These are phyloP conservation scores for Hawksworthiomyces lignivorus DNA, from an alignment of 2,329 filamentous ascomycete genomes.

Conservation along the genomic window DNA sequence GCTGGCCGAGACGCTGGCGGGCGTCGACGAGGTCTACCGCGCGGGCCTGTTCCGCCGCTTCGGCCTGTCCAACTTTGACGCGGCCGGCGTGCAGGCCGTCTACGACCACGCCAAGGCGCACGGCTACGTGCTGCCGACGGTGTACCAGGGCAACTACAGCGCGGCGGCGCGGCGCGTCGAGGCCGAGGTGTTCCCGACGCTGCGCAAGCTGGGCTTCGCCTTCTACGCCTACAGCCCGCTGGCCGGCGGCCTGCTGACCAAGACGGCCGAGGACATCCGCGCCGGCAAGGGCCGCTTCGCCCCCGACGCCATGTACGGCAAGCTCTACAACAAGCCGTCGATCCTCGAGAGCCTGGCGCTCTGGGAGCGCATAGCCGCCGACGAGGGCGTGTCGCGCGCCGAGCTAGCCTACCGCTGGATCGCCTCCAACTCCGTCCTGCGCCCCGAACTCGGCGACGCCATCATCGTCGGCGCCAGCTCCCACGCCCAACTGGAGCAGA, in stretches of 20 bases:
- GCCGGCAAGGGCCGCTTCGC: constrained; percentile 5
- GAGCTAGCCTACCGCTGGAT: constrained; percentile 31
- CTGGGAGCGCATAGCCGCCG: neutral
- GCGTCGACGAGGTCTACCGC: no score
- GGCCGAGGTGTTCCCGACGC: no score
- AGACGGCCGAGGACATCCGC: constrained; percentile 1
- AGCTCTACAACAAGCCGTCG: constrained; percentile 2
- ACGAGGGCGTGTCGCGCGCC: neutral
- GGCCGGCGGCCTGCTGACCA: constrained; percentile 10
- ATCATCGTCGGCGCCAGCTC: constrained; percentile 28
- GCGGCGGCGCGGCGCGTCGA: no score
- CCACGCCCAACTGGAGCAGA: constrained; percentile 24
- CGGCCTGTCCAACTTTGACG: no score
- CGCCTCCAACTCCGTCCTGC: constrained; percentile 25
- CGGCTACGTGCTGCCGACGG: no score
- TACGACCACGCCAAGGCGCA: no score
- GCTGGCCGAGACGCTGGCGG: no score
- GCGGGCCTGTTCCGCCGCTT: no score
- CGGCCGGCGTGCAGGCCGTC: no score
- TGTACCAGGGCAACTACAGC: no score
- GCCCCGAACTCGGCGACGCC: constrained; percentile 23
- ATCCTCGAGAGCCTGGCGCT: neutral
- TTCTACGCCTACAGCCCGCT: no score
- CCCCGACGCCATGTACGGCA: neutral
- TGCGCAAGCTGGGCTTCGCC: no score